Evolutionary conservation across 2,329 filamentous ascomycete species (phyloP).

Genomic region (Claviceps sorghi): DNA sequence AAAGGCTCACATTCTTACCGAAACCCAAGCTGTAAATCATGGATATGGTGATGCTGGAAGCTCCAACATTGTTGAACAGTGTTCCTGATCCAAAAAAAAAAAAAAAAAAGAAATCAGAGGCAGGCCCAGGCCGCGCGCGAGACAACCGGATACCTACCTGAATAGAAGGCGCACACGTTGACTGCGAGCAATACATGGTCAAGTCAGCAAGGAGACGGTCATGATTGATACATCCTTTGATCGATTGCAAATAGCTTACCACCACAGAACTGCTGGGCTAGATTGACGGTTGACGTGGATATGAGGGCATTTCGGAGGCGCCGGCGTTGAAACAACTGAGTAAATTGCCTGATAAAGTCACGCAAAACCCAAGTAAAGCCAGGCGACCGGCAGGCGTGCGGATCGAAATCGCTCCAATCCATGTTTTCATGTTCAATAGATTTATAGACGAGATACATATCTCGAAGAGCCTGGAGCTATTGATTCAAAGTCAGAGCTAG

Average conservation of each 20-base stretch:
- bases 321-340: conserved; percentile 14
- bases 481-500: background rate
- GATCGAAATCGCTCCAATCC: conserved; percentile 11
- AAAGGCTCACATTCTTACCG: conserved; percentile 10
- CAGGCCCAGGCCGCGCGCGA: background rate
- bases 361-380: conserved; percentile 15
- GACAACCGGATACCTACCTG: conserved; percentile 13
- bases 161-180: conserved; percentile 31
- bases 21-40: conserved; percentile 19
- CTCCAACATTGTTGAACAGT: conserved; percentile 13
- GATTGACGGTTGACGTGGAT: conserved; percentile 16
- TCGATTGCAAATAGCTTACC: conserved; percentile 7
- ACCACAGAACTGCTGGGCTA: conserved; percentile 21
- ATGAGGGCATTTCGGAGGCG: conserved; percentile 19
- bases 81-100: conserved; percentile 7
- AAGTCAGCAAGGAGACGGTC: background rate
- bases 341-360: conserved; percentile 16
- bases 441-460: conserved; percentile 26
- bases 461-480: conserved; percentile 26
- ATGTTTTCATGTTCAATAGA: conserved; percentile 17
- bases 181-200: conserved; percentile 9
- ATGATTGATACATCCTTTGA: background rate
- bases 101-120: background rate
- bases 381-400: conserved; percentile 10
- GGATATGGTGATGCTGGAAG: conserved; percentile 4